Percentiles rank a stretch among this genome's conserved stretches.
phyloP scores from a whole-genome alignment of 164 flowering plant genomes.

The Protea cynaroides region DNA sequence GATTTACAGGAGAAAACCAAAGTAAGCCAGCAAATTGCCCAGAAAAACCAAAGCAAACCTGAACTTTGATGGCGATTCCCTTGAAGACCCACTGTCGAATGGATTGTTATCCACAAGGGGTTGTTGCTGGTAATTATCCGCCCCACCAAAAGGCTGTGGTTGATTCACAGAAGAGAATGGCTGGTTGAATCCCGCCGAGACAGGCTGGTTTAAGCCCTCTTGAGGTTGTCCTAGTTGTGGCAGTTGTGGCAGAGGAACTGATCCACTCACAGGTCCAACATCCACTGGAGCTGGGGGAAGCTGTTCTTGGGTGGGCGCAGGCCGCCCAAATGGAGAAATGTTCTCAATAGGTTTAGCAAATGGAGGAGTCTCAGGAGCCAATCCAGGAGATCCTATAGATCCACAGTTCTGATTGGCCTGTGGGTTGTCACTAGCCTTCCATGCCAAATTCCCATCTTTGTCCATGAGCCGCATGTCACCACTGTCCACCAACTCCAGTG shows the following conservation, averaged over 20 bases:
- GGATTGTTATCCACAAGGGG: conserved; percentile 34
- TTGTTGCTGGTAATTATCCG: conserved; percentile 13
- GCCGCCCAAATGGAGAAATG: conserved; percentile 25
- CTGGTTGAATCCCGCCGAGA: not conserved
- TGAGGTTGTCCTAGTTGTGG: conserved; percentile 8
- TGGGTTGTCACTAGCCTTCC: conserved; percentile 38
- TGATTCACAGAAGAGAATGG: conserved; percentile 13
- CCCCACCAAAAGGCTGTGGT: conserved; percentile 25
- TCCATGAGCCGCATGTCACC: conserved; percentile 40
- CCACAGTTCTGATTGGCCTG: conserved; percentile 31
- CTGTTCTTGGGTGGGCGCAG: conserved; percentile 8
- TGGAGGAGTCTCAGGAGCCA: conserved; percentile 27
- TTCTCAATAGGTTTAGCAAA: conserved; percentile 24
- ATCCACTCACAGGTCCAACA: no score
- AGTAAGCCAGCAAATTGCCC: conserved; percentile 1
- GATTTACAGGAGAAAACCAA: conserved; percentile 10
- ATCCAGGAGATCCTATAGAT: conserved; percentile 31
- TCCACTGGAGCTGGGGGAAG: not conserved
- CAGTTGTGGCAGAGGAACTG: not conserved
- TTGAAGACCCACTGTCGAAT: conserved; percentile 27
- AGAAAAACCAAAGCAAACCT: conserved; percentile 10
- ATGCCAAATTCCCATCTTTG: conserved; percentile 25
- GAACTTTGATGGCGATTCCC: conserved; percentile 1
- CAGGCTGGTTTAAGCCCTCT: conserved; percentile 7
- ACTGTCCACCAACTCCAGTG: conserved; percentile 29